These are phyloP conservation scores for Cinnamomum micranthum DNA, from an alignment of 164 flowering plant genomes.

Conservation along the genomic window DNA sequence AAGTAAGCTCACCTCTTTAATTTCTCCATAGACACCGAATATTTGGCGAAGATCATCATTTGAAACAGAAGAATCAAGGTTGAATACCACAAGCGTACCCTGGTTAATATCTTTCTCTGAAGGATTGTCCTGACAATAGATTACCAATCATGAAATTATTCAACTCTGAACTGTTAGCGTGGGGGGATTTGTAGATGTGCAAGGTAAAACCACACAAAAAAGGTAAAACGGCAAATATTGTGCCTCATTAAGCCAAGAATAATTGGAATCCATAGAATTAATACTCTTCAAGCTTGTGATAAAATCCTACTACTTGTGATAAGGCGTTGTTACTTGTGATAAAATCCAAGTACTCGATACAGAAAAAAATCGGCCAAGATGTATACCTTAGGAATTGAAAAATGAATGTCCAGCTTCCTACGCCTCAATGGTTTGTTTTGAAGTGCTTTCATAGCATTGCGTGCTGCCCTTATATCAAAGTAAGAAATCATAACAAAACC, in stretches of 20 bases:
- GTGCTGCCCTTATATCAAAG: conserved; percentile 77
- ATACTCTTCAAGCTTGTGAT: not conserved
- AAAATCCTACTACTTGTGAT: not conserved
- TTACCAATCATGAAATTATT: conserved; percentile 4
- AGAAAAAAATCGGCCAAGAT: not conserved
- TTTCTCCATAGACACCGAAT: conserved; percentile 76
- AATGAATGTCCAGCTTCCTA: conserved; percentile 78
- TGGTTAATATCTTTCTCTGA: conserved; percentile 68
- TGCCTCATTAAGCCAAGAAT: not conserved
- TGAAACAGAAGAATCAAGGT: conserved; percentile 73
- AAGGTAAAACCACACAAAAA: not conserved
- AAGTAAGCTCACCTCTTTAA: conserved; percentile 51
- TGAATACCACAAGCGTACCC: conserved; percentile 61
- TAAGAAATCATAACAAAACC: conserved; percentile 76
- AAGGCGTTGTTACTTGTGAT: not conserved
- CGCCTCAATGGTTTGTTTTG: conserved; percentile 64
- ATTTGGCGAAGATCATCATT: conserved; percentile 62
- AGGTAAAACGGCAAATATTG: not conserved
- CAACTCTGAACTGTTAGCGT: not conserved
- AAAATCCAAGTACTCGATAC: not conserved
- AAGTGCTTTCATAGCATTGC: conserved; percentile 69
- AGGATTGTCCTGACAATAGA: conserved; percentile 49
- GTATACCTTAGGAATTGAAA: conserved; percentile 72
- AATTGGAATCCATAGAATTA: not conserved
- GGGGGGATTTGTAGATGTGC: not conserved